Evolutionary conservation across 345 rosid species (phyloP).

Genomic region (Citrus reticulata): DNA sequence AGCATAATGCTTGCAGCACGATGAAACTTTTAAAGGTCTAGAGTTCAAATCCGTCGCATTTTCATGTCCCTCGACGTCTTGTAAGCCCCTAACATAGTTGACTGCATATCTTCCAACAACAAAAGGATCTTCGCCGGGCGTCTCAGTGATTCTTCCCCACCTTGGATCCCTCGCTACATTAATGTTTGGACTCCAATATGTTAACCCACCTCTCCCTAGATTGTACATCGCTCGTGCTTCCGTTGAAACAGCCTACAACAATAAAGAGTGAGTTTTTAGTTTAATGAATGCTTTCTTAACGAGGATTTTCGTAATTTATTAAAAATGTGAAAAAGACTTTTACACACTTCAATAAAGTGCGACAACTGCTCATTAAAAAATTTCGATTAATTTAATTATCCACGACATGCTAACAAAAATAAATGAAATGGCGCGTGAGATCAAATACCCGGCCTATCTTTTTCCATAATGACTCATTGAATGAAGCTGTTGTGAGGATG

Average conservation of each 20-base stretch:
- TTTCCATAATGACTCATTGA: constrained; percentile 40
- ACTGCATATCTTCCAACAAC: constrained; percentile 33
- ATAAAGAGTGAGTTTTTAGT: not conserved
- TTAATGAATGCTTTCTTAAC: too few species aligned
- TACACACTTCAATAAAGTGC: too few species aligned
- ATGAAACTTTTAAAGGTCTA: constrained; percentile 42
- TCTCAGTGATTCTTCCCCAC: constrained; percentile 44
- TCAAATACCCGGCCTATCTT: constrained; percentile 34
- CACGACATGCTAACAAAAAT: too few species aligned
- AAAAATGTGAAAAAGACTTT: too few species aligned
- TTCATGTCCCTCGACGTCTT: constrained; percentile 35
- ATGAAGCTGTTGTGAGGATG: constrained; percentile 34
- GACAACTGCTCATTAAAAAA: accelerated
- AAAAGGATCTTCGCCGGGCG: constrained; percentile 48
- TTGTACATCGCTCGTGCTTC: constrained; percentile 57
- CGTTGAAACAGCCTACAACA: constrained; percentile 37
- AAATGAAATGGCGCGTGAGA: too few species aligned
- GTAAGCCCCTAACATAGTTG: constrained; percentile 41
- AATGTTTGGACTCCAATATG: constrained; percentile 42
- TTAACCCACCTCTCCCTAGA: constrained; percentile 39
- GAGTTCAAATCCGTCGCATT: constrained; percentile 6
- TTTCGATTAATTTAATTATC: not conserved
- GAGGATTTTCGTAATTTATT: too few species aligned
- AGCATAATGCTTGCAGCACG: constrained; percentile 43
- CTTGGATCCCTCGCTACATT: constrained; percentile 47